Percentiles rank a stretch among this genome's conserved stretches.
Conservation (phyloP, 257 asterid species). For the Nicotiana undulata region DNA sequence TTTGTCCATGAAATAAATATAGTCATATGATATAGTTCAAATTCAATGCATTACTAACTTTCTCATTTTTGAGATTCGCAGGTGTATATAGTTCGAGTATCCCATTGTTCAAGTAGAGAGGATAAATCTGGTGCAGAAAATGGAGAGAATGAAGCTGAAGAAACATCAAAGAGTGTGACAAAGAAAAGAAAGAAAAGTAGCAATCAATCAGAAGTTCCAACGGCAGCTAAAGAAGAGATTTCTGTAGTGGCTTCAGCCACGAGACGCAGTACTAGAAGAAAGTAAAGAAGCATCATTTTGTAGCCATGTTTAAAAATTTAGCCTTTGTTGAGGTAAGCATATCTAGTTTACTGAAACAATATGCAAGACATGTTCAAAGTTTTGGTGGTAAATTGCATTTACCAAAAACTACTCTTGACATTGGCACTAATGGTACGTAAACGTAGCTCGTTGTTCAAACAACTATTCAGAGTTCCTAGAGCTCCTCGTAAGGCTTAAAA, state of each 20-base stretch:
- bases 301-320: not conserved
- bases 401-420: not conserved
- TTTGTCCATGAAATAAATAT: not conserved
- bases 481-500: not conserved
- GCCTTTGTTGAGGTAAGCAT: not conserved
- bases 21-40: not conserved
- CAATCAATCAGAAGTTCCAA: not conserved
- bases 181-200: constrained; percentile 10
- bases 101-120: constrained; percentile 14
- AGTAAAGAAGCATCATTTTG: constrained; percentile 2
- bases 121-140: constrained; percentile 7
- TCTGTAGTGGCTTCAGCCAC: constrained; percentile 21
- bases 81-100: constrained; percentile 65
- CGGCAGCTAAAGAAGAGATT: constrained; percentile 12
- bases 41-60: not conserved
- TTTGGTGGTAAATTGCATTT: not conserved
- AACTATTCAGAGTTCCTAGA: too few species aligned
- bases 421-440: too few species aligned
- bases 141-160: constrained; percentile 26
- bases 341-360: not conserved
- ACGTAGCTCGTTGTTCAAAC: too few species aligned
- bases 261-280: constrained; percentile 40
- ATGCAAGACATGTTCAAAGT: not conserved
- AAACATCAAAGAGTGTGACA: constrained; percentile 16
- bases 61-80: constrained; percentile 8